Evolutionary conservation across 441 rosid species (phyloP).

Genomic region (Lepidium campestre): DNA sequence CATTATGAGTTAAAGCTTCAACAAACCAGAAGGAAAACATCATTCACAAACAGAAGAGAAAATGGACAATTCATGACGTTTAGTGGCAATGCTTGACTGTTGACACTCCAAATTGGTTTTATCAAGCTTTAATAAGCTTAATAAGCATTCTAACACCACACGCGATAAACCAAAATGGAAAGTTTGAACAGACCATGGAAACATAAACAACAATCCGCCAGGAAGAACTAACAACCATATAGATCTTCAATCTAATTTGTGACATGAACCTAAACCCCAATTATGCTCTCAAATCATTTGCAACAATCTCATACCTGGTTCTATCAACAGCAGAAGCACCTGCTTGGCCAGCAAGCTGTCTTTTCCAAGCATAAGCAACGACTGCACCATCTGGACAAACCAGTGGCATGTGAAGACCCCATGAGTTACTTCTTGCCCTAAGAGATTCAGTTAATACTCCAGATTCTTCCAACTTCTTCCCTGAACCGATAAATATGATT

Average conservation of each 20-base stretch:
- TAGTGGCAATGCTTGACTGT: neutral
- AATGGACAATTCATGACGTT: neutral
- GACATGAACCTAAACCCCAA: neutral
- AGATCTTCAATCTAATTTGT: neutral
- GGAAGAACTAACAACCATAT: neutral
- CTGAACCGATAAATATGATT: conserved; percentile 27
- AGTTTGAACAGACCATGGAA: too few relatives aligned
- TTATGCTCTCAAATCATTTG: neutral
- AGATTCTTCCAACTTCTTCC: conserved; percentile 83
- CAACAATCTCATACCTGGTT: conserved; percentile 52
- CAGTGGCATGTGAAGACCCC: conserved; percentile 94
- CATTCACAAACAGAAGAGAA: neutral
- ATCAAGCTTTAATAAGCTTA: neutral
- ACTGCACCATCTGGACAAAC: conserved; percentile 98
- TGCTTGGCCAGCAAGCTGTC: conserved; percentile 97
- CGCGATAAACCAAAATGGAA: too few relatives aligned
- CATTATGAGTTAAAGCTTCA: neutral
- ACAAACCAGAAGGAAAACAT: neutral
- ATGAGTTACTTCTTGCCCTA: conserved; percentile 68
- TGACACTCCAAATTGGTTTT: neutral
- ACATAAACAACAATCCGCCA: neutral
- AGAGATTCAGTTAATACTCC: conserved; percentile 82
- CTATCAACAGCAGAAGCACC: conserved; percentile 98
- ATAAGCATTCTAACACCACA: too few relatives aligned
- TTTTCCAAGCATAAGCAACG: conserved; percentile 94